A percentile compares a stretch with the other conserved stretches of the same genome.
Conservation (phyloP, 225 moss, liverwort and hornwort genomes). For the Pseudisothecium myosuroides region DNA sequence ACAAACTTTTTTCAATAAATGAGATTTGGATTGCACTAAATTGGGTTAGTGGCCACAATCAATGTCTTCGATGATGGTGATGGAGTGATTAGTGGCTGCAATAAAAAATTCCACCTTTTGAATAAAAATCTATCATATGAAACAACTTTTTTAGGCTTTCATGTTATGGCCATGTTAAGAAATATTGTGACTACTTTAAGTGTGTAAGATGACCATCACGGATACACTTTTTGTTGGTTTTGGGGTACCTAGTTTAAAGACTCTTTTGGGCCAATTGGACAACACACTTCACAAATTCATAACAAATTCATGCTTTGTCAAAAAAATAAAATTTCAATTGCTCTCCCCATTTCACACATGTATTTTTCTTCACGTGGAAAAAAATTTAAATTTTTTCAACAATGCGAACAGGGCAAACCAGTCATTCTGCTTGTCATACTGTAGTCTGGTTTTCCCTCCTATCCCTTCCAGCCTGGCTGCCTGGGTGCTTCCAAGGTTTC, state of each 20-base stretch:
- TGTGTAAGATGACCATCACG: neutral
- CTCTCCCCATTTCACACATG: neutral
- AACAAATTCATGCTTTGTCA: neutral
- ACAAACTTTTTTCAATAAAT: fast-evolving
- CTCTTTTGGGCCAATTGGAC: fast-evolving
- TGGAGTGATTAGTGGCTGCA: neutral
- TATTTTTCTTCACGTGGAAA: too few species aligned
- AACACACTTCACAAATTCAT: neutral
- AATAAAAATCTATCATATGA: neutral
- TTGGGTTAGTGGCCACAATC: neutral
- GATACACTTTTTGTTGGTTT: neutral
- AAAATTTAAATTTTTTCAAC: neutral
- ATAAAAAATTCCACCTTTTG: neutral
- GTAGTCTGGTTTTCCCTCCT: neutral
- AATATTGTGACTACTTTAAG: neutral
- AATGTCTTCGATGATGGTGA: neutral
- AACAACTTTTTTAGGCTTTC: neutral
- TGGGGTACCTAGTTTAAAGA: neutral
- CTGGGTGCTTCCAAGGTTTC: neutral
- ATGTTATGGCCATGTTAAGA: neutral
- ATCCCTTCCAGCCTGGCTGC: neutral
- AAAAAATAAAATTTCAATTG: neutral
- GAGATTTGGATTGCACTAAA: neutral
- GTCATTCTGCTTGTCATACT: neutral
- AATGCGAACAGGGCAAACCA: neutral